Evolutionary conservation across 352 stramenopile genomes (phyloP).

Genomic region (Globisporangium emineosum): DNA sequence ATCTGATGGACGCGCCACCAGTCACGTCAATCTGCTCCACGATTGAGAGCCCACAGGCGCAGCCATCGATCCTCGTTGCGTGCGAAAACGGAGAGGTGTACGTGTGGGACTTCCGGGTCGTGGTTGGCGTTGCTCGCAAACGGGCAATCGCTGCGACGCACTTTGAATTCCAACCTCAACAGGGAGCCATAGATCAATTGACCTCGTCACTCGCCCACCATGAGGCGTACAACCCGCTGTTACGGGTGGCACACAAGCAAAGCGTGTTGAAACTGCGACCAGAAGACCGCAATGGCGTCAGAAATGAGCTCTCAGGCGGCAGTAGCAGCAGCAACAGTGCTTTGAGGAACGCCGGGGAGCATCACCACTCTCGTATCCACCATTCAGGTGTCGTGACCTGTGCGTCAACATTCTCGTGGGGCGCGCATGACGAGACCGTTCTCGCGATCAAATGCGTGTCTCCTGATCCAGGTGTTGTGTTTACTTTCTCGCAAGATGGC

Average conservation of each 20-base stretch:
- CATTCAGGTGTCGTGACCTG: slow-evolving; percentile 20
- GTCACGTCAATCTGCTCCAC: slow-evolving; percentile 32
- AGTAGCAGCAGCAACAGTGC: background rate
- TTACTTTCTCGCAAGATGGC: slow-evolving; percentile 41
- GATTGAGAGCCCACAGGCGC: slow-evolving; percentile 11
- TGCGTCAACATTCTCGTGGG: slow-evolving; percentile 32
- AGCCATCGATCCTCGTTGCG: slow-evolving; percentile 18
- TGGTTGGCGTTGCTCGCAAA: slow-evolving; percentile 21
- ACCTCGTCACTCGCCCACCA: background rate
- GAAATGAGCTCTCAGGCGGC: background rate
- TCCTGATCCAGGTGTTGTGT: slow-evolving; percentile 39
- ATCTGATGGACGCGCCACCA: slow-evolving; percentile 1
- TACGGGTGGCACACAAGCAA: slow-evolving; percentile 28
- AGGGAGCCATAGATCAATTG: background rate
- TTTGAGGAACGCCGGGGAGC: background rate
- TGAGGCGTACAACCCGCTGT: slow-evolving; percentile 26
- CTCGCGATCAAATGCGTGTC: slow-evolving; percentile 29
- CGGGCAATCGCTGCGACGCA: slow-evolving; percentile 1
- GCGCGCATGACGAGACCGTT: slow-evolving; percentile 36
- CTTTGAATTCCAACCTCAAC: slow-evolving; percentile 21
- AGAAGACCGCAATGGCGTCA: slow-evolving; percentile 18
- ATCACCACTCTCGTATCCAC: background rate
- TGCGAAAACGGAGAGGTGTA: slow-evolving; percentile 14
- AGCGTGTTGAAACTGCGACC: slow-evolving; percentile 24
- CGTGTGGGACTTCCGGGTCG: slow-evolving; percentile 25